phyloP scores from a whole-genome alignment of 139 green algal species.

The Zygnema circumcarinatum region DNA sequence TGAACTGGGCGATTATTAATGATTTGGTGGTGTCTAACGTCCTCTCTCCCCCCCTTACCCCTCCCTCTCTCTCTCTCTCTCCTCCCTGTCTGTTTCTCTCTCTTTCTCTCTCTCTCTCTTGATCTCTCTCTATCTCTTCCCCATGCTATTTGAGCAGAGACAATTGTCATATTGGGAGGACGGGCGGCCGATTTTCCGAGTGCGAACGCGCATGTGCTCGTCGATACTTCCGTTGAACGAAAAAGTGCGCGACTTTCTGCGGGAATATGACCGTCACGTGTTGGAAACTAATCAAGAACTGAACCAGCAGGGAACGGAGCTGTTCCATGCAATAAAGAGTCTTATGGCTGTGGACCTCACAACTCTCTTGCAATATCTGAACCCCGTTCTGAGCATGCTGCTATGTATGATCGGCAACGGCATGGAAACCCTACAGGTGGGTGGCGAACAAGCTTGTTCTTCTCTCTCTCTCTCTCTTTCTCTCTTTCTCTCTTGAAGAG shows the following conservation, averaged over 20 bases:
- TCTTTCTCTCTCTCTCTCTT: slow-evolving; percentile 11
- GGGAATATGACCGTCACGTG: slow-evolving; percentile 55
- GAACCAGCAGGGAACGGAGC: not conserved
- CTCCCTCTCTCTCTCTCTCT: too few species aligned
- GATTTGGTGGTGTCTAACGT: too few species aligned
- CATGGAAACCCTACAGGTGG: slow-evolving; percentile 54
- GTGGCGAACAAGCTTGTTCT: too few species aligned
- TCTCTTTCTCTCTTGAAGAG: too few species aligned
- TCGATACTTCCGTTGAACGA: slow-evolving; percentile 46
- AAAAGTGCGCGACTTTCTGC: slow-evolving; percentile 38
- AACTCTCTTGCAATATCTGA: slow-evolving; percentile 53
- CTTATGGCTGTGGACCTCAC: slow-evolving; percentile 25
- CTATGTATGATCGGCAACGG: slow-evolving; percentile 53
- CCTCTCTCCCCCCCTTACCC: too few species aligned
- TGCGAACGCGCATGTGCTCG: slow-evolving; percentile 50
- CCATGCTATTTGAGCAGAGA: not conserved
- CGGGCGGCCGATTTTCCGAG: slow-evolving; percentile 40
- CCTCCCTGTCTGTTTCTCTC: not conserved
- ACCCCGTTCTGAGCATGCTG: slow-evolving; percentile 62
- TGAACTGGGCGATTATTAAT: too few species aligned
- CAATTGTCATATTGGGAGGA: slow-evolving; percentile 48
- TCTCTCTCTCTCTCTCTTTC: too few species aligned
- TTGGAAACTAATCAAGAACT: slow-evolving; percentile 37
- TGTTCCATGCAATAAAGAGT: slow-evolving; percentile 50
- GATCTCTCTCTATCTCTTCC: not conserved